Evolutionary conservation across 164 flowering plant species (phyloP).

Genomic region (Echeveria elegans): DNA sequence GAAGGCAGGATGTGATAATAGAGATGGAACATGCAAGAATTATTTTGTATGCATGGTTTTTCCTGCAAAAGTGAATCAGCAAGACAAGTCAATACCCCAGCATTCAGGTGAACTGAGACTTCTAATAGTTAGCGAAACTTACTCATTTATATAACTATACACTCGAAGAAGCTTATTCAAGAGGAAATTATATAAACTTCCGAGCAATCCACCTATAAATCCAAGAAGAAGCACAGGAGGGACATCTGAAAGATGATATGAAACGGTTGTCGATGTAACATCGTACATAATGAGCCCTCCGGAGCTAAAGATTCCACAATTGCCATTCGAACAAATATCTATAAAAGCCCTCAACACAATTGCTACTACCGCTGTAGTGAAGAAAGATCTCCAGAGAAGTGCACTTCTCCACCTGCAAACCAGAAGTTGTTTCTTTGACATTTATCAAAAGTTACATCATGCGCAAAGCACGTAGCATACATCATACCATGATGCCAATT

Average conservation of each 20-base stretch:
- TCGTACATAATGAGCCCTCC: conserved; percentile 92
- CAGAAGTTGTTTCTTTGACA: not conserved
- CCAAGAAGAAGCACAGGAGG: conserved; percentile 76
- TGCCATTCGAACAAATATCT: conserved; percentile 60
- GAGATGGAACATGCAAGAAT: conserved; percentile 51
- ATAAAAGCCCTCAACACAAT: too few relatives aligned
- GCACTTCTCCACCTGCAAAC: too few relatives aligned
- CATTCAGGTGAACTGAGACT: not conserved
- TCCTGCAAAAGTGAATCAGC: conserved; percentile 36
- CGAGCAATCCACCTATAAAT: conserved; percentile 70
- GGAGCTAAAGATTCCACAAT: conserved; percentile 89
- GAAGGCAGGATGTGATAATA: conserved; percentile 64
- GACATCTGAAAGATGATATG: conserved; percentile 67
- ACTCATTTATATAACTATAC: conserved; percentile 64
- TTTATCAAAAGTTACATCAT: not conserved
- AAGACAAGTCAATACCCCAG: conserved; percentile 7
- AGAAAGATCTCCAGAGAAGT: too few relatives aligned
- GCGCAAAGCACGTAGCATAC: not conserved
- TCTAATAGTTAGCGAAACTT: conserved; percentile 17
- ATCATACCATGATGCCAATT: conserved; percentile 80
- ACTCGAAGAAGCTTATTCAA: conserved; percentile 50
- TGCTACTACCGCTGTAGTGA: too few relatives aligned
- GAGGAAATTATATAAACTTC: conserved; percentile 62
- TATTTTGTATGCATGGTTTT: conserved; percentile 42
- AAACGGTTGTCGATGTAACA: conserved; percentile 44